Conservation (phyloP, 1,284 basidiomycete species). For the Cryptococcus amylolentus region DNA sequence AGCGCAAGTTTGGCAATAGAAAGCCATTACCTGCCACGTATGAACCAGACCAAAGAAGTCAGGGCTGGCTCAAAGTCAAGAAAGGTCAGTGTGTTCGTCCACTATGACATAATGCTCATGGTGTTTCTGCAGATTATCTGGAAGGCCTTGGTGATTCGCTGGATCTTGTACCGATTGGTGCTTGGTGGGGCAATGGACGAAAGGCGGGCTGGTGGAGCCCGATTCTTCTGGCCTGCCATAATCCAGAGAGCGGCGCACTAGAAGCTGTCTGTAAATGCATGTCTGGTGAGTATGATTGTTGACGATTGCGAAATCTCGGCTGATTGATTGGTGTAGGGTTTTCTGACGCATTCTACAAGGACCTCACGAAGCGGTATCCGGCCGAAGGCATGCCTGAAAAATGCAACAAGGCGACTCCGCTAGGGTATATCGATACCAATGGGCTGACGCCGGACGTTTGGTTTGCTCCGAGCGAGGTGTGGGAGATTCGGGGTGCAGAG, state of each 20-base stretch:
- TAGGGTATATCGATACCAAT: constrained; percentile 68
- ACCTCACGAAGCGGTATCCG: constrained; percentile 62
- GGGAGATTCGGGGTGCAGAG: constrained; percentile 91
- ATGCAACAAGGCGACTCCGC: constrained; percentile 58
- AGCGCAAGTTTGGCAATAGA: constrained; percentile 45
- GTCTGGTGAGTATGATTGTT: constrained; percentile 18
- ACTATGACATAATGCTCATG: neutral
- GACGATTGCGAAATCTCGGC: neutral
- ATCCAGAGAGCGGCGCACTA: constrained; percentile 63
- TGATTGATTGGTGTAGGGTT: constrained; percentile 59
- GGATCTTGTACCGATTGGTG: constrained; percentile 68
- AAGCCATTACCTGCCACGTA: constrained; percentile 83
- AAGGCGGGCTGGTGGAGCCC: constrained; percentile 94
- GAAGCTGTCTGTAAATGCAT: constrained; percentile 80
- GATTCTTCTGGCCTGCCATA: constrained; percentile 76
- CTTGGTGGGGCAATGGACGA: constrained; percentile 89
- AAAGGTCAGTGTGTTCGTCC: constrained; percentile 50
- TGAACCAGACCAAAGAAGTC: constrained; percentile 63
- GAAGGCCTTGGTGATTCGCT: constrained; percentile 55
- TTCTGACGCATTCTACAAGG: constrained; percentile 82
- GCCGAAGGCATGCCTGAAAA: constrained; percentile 58
- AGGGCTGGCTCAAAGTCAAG: constrained; percentile 80
- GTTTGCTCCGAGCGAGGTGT: constrained; percentile 80
- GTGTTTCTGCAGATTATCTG: constrained; percentile 37
- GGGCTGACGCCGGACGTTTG: constrained; percentile 76